Conservation (phyloP, 495 filamentous ascomycete genomes). For the Hypomontagnella submonticulosa region DNA sequence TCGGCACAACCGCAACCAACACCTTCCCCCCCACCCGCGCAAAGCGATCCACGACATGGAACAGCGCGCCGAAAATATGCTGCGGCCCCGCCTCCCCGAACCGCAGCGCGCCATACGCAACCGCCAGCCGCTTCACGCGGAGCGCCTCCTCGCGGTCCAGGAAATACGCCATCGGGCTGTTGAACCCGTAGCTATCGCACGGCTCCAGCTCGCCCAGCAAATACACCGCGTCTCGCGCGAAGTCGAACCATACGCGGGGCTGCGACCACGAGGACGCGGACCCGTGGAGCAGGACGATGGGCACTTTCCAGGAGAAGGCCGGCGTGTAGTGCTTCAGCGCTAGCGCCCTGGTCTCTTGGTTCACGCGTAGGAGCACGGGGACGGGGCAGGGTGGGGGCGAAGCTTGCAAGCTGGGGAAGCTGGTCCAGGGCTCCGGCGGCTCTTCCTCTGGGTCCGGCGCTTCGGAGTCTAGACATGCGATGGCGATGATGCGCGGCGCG, state of each 20-base stretch:
- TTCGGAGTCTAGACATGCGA: constrained; percentile 48
- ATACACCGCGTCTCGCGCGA: constrained; percentile 51
- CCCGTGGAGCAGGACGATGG: constrained; percentile 36
- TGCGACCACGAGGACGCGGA: constrained; percentile 29
- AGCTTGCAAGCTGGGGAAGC: not conserved
- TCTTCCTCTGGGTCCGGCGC: constrained; percentile 15
- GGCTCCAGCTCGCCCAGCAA: constrained; percentile 57
- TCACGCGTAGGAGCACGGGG: constrained; percentile 54
- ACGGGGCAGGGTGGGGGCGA: constrained; percentile 25
- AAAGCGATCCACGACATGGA: constrained; percentile 56
- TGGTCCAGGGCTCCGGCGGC: constrained; percentile 1
- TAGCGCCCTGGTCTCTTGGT: constrained; percentile 54
- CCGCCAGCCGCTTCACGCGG: constrained; percentile 49
- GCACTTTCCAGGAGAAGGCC: constrained; percentile 55
- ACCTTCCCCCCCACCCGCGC: constrained; percentile 38
- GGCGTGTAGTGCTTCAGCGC: constrained; percentile 56
- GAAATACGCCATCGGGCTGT: constrained; percentile 56
- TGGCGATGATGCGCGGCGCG: constrained; percentile 52
- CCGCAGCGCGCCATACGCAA: constrained; percentile 50
- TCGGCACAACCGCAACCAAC: constrained; percentile 46
- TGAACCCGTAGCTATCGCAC: constrained; percentile 54
- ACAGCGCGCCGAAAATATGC: constrained; percentile 54
- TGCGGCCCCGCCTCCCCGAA: constrained; percentile 46
- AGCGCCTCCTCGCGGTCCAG: constrained; percentile 50
- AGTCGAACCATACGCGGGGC: constrained; percentile 55